Conservation (phyloP, 805 yeast genomes). For the Priceomyces haplophilus region DNA sequence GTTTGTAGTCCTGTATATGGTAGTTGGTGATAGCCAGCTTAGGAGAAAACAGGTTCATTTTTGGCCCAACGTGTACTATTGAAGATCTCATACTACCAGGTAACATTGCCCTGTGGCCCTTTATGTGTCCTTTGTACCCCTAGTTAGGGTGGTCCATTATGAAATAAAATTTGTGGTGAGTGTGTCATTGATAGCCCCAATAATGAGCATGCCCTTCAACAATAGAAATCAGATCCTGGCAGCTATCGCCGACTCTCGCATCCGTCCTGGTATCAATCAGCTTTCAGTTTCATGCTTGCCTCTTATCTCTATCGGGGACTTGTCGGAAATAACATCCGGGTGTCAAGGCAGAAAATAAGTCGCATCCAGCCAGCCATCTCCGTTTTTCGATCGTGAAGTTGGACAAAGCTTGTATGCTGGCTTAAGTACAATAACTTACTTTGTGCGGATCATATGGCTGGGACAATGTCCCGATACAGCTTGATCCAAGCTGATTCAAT, state of each 20-base stretch:
- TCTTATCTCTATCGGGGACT: background rate
- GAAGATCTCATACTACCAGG: too few species aligned
- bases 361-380: slow-evolving; percentile 1
- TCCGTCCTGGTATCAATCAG: too few species aligned
- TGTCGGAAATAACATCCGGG: background rate
- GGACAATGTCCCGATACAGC: slow-evolving; percentile 8
- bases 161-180: background rate
- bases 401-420: slow-evolving; percentile 1
- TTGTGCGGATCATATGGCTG: slow-evolving; percentile 7
- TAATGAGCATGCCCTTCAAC: too few species aligned
- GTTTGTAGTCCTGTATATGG: too few species aligned
- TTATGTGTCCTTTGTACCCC: too few species aligned
- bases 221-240: background rate
- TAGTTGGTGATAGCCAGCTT: too few species aligned
- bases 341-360: background rate
- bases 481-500: slow-evolving; percentile 5
- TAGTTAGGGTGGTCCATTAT: too few species aligned
- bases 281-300: background rate
- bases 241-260: too few species aligned
- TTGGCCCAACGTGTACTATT: too few species aligned
- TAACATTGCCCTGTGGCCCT: too few species aligned
- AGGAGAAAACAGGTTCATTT: too few species aligned
- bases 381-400: background rate
- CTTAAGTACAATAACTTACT: background rate
- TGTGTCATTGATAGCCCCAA: too few species aligned